Evolutionary conservation across 2,329 filamentous ascomycete species (phyloP), one percentile per base, ranked within the genome.

Genomic region (Claviceps sp.): DNA sequence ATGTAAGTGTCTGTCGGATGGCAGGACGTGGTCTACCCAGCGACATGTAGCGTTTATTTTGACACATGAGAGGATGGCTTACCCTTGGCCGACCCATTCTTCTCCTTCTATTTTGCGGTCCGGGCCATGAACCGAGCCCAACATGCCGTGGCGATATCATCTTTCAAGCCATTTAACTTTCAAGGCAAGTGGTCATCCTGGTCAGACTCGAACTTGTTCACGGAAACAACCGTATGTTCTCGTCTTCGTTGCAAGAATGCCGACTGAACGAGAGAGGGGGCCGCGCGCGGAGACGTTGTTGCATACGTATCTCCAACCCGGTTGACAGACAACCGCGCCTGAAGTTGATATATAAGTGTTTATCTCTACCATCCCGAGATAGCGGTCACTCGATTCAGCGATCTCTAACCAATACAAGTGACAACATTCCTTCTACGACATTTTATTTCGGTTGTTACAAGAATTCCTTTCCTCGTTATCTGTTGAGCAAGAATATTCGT

Each of bases 191-290:
- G n/a, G 26, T 3, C 40, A 41, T 49, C 49, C 43, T 51, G 44
- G 41, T 48, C 49, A 34, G 7, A 30, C n/a, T 45, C 36, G 30
- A 49, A 47, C 46, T 47, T 46, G 46, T 51, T 52, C 53, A 53
- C 54, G 48, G 53, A 52, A 49, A 49, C 53, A 54, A 52, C 45
- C 34, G 51, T 18, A 16, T n/a, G 1, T 7, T 46, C 16, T 30
- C 30, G 47, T 37, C 43, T 36, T 36, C n/a, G 20, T 43, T 48
- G 49, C 50, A 47, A 49, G 34, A 48, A 50, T 52, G 51, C 47
- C 53, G 51, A 48, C 4, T 34, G 30, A 34, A 34, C 9, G 30
- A 34, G 30, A 34, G 30, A 34, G 30, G 30, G 30, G 30, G 30
- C 30, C 30, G 30, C 30, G 30, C 30, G 9, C 4, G 30, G 30